Conservation (phyloP, 352 stramenopile species). For the Globisporangium middletonii region DNA sequence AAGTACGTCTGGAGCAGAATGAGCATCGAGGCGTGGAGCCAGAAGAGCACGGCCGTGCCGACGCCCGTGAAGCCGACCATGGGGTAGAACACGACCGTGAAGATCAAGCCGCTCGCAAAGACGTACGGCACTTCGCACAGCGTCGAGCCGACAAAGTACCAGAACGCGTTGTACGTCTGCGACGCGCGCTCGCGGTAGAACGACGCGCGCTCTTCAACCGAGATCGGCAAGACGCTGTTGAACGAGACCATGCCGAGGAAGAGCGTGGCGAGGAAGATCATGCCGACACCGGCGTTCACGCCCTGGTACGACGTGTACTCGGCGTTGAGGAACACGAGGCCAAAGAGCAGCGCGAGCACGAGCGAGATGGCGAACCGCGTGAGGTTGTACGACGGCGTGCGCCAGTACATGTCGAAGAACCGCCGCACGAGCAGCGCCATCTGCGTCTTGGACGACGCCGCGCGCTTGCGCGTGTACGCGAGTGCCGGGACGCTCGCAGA, state of each 20-base stretch:
- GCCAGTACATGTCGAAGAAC: slow-evolving; percentile 60
- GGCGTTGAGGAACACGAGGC: slow-evolving; percentile 25
- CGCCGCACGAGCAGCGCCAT: too few relatives aligned
- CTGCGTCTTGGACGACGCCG: too few relatives aligned
- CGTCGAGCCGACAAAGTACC: slow-evolving; percentile 52
- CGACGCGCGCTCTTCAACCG: slow-evolving; percentile 75
- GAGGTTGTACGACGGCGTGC: slow-evolving; percentile 85
- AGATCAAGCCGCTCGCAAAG: slow-evolving; percentile 26
- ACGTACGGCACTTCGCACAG: slow-evolving; percentile 66
- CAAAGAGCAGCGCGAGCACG: slow-evolving; percentile 9
- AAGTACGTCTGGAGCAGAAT: slow-evolving; percentile 57
- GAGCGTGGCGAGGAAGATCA: slow-evolving; percentile 70
- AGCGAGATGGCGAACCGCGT: slow-evolving; percentile 34
- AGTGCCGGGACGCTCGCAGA: too few relatives aligned
- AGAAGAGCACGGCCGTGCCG: slow-evolving; percentile 44
- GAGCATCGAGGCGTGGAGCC: slow-evolving; percentile 51
- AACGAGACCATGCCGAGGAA: slow-evolving; percentile 77
- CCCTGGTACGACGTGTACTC: slow-evolving; percentile 33
- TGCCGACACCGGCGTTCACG: slow-evolving; percentile 38
- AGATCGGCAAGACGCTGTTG: slow-evolving; percentile 58
- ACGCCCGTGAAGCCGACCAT: slow-evolving; percentile 34
- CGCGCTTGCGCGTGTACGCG: too few relatives aligned
- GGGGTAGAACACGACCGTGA: slow-evolving; percentile 70
- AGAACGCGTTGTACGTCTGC: slow-evolving; percentile 66
- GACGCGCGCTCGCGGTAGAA: slow-evolving; percentile 88